A percentile compares a stretch with the other conserved stretches of the same genome.
Conservation (phyloP, 345 rosid species). For the Salix caprea region DNA sequence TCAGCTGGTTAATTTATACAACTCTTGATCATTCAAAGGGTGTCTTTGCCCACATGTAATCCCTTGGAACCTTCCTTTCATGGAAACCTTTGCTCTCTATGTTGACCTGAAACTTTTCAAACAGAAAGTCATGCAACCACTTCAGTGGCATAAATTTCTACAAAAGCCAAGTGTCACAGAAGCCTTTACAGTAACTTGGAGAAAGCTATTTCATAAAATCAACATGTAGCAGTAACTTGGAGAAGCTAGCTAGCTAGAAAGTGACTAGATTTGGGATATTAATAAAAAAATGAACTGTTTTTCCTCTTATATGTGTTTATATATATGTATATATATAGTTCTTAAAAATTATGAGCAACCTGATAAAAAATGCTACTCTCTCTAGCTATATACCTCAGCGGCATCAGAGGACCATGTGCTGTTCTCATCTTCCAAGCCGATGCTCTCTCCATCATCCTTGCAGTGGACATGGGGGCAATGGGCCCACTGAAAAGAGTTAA, state of each 20-base stretch:
- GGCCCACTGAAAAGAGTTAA: slow-evolving; percentile 70
- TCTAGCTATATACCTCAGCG: slow-evolving; percentile 5
- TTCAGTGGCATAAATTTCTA: slow-evolving; percentile 29
- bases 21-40: slow-evolving; percentile 37
- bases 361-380: not conserved
- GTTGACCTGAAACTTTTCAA: slow-evolving; percentile 46
- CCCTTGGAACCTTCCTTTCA: slow-evolving; percentile 71
- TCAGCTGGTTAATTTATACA: not conserved
- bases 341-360: not conserved
- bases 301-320: not conserved
- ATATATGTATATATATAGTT: too few species aligned
- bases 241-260: slow-evolving; percentile 2
- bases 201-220: slow-evolving; percentile 2
- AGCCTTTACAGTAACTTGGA: slow-evolving; percentile 26
- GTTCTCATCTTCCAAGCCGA: slow-evolving; percentile 31
- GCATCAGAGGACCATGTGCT: slow-evolving; percentile 7
- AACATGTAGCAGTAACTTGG: not conserved
- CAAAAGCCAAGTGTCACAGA: slow-evolving; percentile 18
- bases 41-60: slow-evolving; percentile 58
- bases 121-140: slow-evolving; percentile 33
- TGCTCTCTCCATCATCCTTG: slow-evolving; percentile 44
- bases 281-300: not conserved
- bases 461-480: slow-evolving; percentile 64
- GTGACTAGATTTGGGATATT: not conserved
- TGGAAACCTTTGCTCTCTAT: slow-evolving; percentile 57